These are phyloP conservation scores for Rhizopus delemar DNA, from an alignment of 371 early-diverging fungal genomes.

Conservation along the genomic window DNA sequence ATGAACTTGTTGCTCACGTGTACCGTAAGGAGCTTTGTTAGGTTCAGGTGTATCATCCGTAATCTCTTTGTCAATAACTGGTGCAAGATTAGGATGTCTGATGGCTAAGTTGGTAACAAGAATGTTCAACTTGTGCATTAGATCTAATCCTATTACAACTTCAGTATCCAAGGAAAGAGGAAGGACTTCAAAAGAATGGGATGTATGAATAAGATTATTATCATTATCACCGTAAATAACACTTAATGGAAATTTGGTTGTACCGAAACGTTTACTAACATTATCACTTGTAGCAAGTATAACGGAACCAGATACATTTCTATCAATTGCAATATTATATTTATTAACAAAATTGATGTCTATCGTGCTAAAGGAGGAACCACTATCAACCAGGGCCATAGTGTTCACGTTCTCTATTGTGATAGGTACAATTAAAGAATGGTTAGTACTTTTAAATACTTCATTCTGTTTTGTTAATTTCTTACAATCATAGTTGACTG, in stretches of 20 bases:
- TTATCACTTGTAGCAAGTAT: neutral
- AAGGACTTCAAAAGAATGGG: neutral
- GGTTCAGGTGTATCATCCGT: no score
- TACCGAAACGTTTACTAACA: neutral
- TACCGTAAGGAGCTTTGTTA: no score
- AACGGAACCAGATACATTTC: neutral
- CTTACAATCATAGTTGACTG: conserved; percentile 7
- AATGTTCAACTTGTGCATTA: no score
- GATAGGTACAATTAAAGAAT: conserved; percentile 2
- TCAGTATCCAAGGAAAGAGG: neutral
- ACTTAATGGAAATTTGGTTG: neutral
- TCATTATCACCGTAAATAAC: neutral
- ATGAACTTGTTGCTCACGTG: no score
- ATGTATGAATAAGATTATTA: neutral
- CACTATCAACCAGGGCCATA: conserved; percentile 10
- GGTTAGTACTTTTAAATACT: neutral
- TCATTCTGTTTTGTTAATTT: neutral
- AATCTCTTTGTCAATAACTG: no score
- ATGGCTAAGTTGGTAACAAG: no score
- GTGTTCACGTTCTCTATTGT: conserved; percentile 5
- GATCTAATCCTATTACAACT: neutral
- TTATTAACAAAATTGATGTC: neutral
- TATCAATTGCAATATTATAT: no score
- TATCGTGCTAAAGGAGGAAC: conserved; percentile 6
- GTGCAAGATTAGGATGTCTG: no score